phyloP scores from a whole-genome alignment of 148 eudicot genomes.

The Chenopodium album region DNA sequence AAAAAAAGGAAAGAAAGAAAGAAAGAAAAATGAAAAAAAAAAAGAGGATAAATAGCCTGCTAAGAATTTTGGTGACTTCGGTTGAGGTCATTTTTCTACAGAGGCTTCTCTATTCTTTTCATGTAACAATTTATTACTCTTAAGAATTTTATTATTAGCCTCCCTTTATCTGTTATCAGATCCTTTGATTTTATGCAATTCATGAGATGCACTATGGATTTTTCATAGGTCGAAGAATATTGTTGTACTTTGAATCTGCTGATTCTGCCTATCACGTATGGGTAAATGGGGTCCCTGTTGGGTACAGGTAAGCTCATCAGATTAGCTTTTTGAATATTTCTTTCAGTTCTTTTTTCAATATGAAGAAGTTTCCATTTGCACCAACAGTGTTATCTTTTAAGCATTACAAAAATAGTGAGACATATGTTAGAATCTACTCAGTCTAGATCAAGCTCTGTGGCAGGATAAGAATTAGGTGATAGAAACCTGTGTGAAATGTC shows the following conservation, averaged over 20 bases:
- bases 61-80: neutral
- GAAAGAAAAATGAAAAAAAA: too few species aligned
- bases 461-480: neutral
- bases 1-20: too few species aligned
- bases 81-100: neutral
- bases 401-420: too few species aligned
- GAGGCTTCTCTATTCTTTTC: neutral
- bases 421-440: too few species aligned
- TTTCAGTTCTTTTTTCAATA: constrained; percentile 14
- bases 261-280: constrained; percentile 93
- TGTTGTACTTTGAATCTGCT: constrained; percentile 91
- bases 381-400: neutral
- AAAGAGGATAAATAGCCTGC: neutral
- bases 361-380: neutral
- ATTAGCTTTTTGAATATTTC: neutral
- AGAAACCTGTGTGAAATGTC: neutral
- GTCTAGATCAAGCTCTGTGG: neutral
- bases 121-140: neutral
- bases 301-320: constrained; percentile 66
- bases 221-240: constrained; percentile 76
- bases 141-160: neutral
- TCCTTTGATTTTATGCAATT: neutral
- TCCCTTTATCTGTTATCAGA: neutral
- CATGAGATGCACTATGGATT: constrained; percentile 18
- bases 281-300: constrained; percentile 81